phyloP scores from a whole-genome alignment of 1,139 yeast species.

The Groenewaldozyma sp. region DNA sequence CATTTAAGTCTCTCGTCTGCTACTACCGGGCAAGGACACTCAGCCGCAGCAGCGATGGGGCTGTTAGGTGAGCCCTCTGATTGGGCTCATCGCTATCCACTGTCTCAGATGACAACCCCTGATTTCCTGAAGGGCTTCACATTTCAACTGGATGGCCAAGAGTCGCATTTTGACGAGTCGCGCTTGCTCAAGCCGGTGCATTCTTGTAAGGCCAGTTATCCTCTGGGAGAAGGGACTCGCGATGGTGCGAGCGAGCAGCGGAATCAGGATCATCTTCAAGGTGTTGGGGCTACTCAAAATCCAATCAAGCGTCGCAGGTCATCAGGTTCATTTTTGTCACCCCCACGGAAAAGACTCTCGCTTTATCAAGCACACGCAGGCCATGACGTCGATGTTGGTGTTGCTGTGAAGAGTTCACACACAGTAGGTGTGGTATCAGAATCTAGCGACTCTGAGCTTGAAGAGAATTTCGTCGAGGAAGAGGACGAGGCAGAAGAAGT shows the following conservation, averaged over 20 bases:
- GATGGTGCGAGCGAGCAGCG: neutral
- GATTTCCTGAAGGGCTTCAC: slow-evolving; percentile 21
- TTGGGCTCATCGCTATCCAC: no score
- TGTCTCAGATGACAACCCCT: slow-evolving; percentile 28
- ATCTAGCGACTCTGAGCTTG: neutral
- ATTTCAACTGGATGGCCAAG: slow-evolving; percentile 22
- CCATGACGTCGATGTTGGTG: neutral
- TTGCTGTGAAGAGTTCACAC: neutral
- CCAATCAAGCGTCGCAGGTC: no score
- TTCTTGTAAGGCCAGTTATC: neutral
- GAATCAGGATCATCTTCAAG: slow-evolving; percentile 2
- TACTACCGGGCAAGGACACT: no score
- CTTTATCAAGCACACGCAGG: no score
- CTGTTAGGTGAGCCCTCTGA: no score
- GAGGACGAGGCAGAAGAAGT: neutral
- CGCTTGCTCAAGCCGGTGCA: neutral
- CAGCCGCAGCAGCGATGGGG: no score
- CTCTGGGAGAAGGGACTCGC: neutral
- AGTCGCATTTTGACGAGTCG: slow-evolving; percentile 17
- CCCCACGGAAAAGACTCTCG: neutral
- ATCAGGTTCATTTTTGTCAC: no score
- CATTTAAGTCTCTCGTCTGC: no score
- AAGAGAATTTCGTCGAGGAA: neutral
- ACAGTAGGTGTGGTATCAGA: no score
- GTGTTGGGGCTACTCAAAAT: neutral